These are phyloP conservation scores for Lipomyces spencermartinsiae DNA, from an alignment of 805 yeast genomes.

Conservation along the genomic window DNA sequence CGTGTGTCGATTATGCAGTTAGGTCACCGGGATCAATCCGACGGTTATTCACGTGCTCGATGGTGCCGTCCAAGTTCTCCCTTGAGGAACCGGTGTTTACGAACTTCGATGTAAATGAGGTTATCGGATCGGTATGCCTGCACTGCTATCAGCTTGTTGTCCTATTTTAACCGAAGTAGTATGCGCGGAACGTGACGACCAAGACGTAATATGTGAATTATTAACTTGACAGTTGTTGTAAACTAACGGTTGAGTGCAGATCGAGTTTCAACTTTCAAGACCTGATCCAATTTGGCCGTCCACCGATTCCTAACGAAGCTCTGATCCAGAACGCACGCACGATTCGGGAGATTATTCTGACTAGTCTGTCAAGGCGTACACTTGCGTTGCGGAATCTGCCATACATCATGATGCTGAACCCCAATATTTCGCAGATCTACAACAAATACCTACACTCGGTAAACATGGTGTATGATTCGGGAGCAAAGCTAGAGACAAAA, in stretches of 20 bases:
- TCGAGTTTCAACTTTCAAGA: slow-evolving; percentile 33
- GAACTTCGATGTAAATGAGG: slow-evolving; percentile 14
- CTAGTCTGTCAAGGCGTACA: slow-evolving; percentile 67
- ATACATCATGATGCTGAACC: slow-evolving; percentile 83
- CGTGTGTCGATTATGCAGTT: background rate
- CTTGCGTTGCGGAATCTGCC: slow-evolving; percentile 76
- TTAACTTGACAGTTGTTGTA: background rate
- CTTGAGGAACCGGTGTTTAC: slow-evolving; percentile 26
- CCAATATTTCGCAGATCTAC: slow-evolving; percentile 80
- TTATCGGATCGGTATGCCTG: slow-evolving; percentile 7
- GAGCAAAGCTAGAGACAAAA: slow-evolving; percentile 55
- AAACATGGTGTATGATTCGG: slow-evolving; percentile 52
- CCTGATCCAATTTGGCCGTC: slow-evolving; percentile 40
- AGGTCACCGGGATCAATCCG: background rate
- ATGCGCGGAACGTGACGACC: slow-evolving; percentile 7
- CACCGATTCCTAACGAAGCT: slow-evolving; percentile 40
- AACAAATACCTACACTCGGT: slow-evolving; percentile 69
- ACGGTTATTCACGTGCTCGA: slow-evolving; percentile 7
- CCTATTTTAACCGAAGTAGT: background rate
- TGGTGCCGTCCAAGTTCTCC: slow-evolving; percentile 20
- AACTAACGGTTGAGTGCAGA: background rate
- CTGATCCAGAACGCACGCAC: slow-evolving; percentile 45
- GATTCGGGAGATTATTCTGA: slow-evolving; percentile 38
- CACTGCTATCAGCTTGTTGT: background rate
- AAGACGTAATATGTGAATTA: background rate